phyloP scores from a whole-genome alignment of 306 rosid genomes.

The Sicyos edulis region DNA sequence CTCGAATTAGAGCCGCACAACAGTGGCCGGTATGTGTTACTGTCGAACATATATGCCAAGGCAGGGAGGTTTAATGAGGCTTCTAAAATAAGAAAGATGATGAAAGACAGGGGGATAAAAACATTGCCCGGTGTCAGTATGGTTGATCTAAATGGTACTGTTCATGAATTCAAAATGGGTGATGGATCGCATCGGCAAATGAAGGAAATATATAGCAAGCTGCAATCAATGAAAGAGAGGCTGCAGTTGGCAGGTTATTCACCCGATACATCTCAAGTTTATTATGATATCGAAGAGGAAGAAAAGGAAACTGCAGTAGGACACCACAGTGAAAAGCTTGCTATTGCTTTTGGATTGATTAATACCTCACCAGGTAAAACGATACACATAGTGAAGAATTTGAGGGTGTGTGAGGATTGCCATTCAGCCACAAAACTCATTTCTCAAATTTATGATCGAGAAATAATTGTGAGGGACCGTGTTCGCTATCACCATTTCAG shows the following conservation, averaged over 20 bases:
- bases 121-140: constrained; percentile 46
- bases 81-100: constrained; percentile 37
- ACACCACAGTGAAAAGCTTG: constrained; percentile 54
- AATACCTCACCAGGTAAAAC: constrained; percentile 45
- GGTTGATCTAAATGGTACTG: constrained; percentile 38
- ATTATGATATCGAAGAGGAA: constrained; percentile 48
- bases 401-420: constrained; percentile 62
- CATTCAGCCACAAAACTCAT: constrained; percentile 48
- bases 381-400: constrained; percentile 44
- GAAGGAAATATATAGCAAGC: constrained; percentile 37
- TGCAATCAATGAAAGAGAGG: constrained; percentile 36
- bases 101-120: constrained; percentile 52
- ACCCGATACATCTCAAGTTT: constrained; percentile 40
- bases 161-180: constrained; percentile 55
- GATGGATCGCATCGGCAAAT: constrained; percentile 45
- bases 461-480: constrained; percentile 50
- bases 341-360: constrained; percentile 54
- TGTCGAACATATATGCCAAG: constrained; percentile 55
- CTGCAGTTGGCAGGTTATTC: constrained; percentile 42
- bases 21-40: constrained; percentile 47
- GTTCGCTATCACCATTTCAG: constrained; percentile 52
- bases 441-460: constrained; percentile 36
- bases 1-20: constrained; percentile 44
- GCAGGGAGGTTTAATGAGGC: constrained; percentile 52
- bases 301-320: constrained; percentile 49